Base-by-base conservation (phyloP, 106 monocot species). In the Cymbidium sinense region DNA sequence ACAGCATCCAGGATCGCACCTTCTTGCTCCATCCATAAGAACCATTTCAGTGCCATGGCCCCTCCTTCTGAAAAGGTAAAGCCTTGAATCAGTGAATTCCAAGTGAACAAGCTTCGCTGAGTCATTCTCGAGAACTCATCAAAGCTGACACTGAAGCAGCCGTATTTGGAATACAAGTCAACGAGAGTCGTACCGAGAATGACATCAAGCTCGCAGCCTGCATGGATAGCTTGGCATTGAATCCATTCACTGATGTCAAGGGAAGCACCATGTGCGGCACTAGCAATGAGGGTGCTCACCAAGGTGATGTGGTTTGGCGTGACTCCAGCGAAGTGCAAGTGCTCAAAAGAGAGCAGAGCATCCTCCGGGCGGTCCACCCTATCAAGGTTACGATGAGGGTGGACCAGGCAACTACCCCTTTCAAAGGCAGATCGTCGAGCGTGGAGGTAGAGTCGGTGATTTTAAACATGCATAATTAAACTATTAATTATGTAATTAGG, bases 101-200 rank as follows among this genome's bases (percentile, higher is more conserved):
- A n/a, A n/a, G n/a, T n/a, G n/a, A n/a, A n/a, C n/a, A n/a, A n/a
- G n/a, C n/a, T n/a, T n/a, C n/a, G n/a, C n/a, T n/a, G n/a, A n/a
- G n/a, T n/a, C n/a, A n/a, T n/a, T n/a, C n/a, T 70, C 12, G 27
- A 36, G 73, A 91, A 91, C 1, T 87, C 83, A 2, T 37, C 34
- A 34, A 87, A 0, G 1, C 58, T 82, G 12, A 25, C 72, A 0
- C 77, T 77, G 25, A 81, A 51, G 33, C 64, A 47, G 30, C 91
- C 91, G 27, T 88, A 84, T 78, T 91, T 91, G 9, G 80, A 84
- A n/a, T 91, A 91, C 90, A 91, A 87, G 76, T 91, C 82, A 1
- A 91, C 43, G 29, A 91, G 51, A 3, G 87, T 52, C 0, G 90
- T 91, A n/a, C n/a, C n/a, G n/a, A n/a, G n/a, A n/a, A n/a, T n/a